These are phyloP conservation scores for Kurtzmaniella fragi DNA, from an alignment of 805 yeast species.

Conservation along the genomic window DNA sequence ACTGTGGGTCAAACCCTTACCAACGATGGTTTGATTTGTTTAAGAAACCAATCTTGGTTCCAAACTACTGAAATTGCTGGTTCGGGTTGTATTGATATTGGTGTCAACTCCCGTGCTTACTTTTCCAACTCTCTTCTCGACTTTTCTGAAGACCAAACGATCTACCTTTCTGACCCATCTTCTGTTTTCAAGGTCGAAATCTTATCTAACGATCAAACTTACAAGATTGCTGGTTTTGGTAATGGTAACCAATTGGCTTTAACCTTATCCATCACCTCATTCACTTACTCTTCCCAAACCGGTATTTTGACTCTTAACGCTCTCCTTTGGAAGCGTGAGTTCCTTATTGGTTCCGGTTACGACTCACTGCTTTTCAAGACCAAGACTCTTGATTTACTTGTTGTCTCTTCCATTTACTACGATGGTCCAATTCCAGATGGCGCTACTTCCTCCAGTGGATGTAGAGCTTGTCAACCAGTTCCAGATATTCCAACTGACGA, in stretches of 20 bases:
- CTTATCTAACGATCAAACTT: slow-evolving; percentile 10
- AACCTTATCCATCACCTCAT: slow-evolving; percentile 1
- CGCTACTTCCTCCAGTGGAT: slow-evolving; percentile 1
- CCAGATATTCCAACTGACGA: neutral
- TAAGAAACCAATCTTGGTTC: slow-evolving; percentile 15
- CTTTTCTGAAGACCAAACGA: slow-evolving; percentile 10
- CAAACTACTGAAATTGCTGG: slow-evolving; percentile 19
- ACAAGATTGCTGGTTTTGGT: slow-evolving; percentile 21
- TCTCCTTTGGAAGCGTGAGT: neutral
- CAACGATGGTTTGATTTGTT: slow-evolving; percentile 23
- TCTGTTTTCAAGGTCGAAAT: slow-evolving; percentile 13
- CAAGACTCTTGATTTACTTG: neutral
- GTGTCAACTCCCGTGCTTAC: slow-evolving; percentile 12
- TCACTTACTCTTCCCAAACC: slow-evolving; percentile 7
- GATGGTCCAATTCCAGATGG: slow-evolving; percentile 7
- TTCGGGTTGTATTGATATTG: slow-evolving; percentile 19
- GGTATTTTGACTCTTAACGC: slow-evolving; percentile 15
- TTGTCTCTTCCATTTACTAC: slow-evolving; percentile 8
- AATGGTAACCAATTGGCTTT: slow-evolving; percentile 14
- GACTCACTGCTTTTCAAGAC: slow-evolving; percentile 1
- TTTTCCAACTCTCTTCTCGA: slow-evolving; percentile 10
- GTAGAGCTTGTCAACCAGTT: slow-evolving; percentile 3
- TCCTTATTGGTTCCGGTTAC: slow-evolving; percentile 20
- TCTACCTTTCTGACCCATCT: slow-evolving; percentile 13
- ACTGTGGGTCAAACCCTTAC: slow-evolving; percentile 8